Percentiles rank a stretch among this genome's conserved stretches.
phyloP scores from a whole-genome alignment of 169 alveolate genomes.

The Cyclospora cayetanensis region DNA sequence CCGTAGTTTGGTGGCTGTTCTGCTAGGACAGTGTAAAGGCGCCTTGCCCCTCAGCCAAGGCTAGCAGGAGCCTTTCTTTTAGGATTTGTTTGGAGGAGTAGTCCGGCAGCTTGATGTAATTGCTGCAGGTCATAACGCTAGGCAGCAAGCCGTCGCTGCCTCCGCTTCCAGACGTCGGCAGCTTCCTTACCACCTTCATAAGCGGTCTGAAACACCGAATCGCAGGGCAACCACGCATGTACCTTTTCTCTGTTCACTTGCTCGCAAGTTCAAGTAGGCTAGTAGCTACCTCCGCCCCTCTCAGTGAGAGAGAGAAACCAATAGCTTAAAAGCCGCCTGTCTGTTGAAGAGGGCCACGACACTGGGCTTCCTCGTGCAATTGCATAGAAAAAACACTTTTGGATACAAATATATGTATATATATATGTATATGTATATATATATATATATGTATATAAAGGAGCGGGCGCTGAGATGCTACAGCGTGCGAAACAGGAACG shows the following conservation, averaged over 20 bases:
- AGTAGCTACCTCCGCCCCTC: no score
- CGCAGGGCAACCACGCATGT: background rate
- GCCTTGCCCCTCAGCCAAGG: constrained; percentile 92
- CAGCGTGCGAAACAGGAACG: background rate
- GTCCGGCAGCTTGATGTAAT: constrained; percentile 94
- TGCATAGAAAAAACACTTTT: no score
- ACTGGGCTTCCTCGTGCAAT: no score
- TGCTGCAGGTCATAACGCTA: constrained; percentile 95
- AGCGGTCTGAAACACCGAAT: constrained; percentile 78
- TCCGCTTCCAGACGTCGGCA: constrained; percentile 77
- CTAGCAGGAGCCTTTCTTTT: constrained; percentile 85
- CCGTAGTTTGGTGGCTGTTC: background rate
- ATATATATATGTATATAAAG: background rate
- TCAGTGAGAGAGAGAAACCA: background rate
- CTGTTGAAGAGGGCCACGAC: background rate
- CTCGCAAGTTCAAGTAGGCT: no score
- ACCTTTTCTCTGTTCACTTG: no score
- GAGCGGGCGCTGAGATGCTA: background rate
- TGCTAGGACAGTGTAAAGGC: constrained; percentile 86
- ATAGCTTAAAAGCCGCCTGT: no score
- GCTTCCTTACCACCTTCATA: constrained; percentile 88
- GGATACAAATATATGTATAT: no score
- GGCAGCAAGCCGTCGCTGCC: constrained; percentile 85
- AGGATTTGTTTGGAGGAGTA: constrained; percentile 88
- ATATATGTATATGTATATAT: background rate